Conservation (phyloP, 192 early-diverging fungal genomes). For the Phycomyces blakesleeanus region DNA sequence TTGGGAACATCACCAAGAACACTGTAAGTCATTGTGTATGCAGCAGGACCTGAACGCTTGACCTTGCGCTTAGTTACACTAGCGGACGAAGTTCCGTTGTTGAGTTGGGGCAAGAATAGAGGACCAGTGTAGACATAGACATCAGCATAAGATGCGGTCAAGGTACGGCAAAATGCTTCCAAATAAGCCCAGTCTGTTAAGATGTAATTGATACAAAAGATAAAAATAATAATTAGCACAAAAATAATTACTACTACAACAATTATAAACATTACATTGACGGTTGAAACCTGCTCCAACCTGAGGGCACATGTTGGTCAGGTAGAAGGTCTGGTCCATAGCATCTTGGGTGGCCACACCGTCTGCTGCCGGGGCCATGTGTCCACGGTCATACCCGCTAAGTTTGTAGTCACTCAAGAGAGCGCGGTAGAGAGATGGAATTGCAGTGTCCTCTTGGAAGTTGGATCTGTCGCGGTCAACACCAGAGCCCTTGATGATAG, state of each 20-base stretch:
- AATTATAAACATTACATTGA: slow-evolving; percentile 30
- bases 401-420: slow-evolving; percentile 44
- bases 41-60: neutral
- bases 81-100: neutral
- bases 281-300: slow-evolving; percentile 52
- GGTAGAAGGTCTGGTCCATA: slow-evolving; percentile 52
- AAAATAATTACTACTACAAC: neutral
- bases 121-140: slow-evolving; percentile 58
- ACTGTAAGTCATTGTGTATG: slow-evolving; percentile 16
- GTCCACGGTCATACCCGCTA: slow-evolving; percentile 60
- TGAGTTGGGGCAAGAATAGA: slow-evolving; percentile 47
- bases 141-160: slow-evolving; percentile 46
- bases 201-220: neutral
- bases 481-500: slow-evolving; percentile 11
- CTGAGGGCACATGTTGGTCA: slow-evolving; percentile 32
- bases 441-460: slow-evolving; percentile 46
- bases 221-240: neutral
- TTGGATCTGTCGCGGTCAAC: slow-evolving; percentile 39
- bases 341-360: slow-evolving; percentile 44
- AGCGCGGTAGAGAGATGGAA: slow-evolving; percentile 43
- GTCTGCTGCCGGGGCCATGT: slow-evolving; percentile 59
- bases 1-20: slow-evolving; percentile 33
- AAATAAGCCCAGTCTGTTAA: slow-evolving; percentile 52
- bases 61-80: neutral
- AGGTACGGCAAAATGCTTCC: slow-evolving; percentile 43